Evolutionary conservation across 176 grass and related monocot genomes (phyloP).

Genomic region (Eragrostis nindensis): DNA sequence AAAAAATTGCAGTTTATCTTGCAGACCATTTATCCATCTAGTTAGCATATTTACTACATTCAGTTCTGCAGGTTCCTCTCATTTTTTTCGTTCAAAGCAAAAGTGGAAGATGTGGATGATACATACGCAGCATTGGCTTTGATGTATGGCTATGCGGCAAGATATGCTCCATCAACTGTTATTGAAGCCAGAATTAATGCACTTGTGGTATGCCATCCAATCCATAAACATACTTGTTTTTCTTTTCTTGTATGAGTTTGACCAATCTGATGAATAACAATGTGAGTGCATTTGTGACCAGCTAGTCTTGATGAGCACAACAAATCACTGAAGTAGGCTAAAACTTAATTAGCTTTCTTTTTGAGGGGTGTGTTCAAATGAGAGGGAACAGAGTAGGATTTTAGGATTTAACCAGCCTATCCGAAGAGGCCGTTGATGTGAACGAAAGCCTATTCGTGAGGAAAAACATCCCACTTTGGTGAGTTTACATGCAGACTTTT

Average conservation of each 20-base stretch:
- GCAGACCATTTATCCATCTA: conserved; percentile 27
- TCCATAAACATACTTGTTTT: conserved; percentile 26
- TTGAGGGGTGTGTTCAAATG: not conserved
- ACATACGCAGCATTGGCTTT: conserved; percentile 95
- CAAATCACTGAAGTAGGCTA: not conserved
- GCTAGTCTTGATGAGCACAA: not conserved
- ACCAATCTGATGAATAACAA: conserved; percentile 6
- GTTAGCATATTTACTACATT: conserved; percentile 22
- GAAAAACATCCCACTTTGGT: not conserved
- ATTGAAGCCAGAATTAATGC: conserved; percentile 99
- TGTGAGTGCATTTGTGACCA: conserved; percentile 18
- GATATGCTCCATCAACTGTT: conserved; percentile 97
- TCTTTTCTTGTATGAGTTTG: conserved; percentile 8
- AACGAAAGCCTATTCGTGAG: not conserved
- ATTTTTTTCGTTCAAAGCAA: conserved; percentile 75
- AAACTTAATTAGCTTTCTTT: not conserved
- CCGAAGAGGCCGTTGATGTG: not conserved
- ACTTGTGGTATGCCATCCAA: conserved; percentile 75
- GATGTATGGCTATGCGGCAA: conserved; percentile 99
- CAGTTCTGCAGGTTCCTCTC: conserved; percentile 77
- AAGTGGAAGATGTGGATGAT: conserved; percentile 87
- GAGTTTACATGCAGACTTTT: not conserved
- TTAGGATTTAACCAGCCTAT: not conserved
- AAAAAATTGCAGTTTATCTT: no score
- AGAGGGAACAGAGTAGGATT: not conserved